These are phyloP conservation scores for Salix udensis DNA, from an alignment of 345 rosid species.

Conservation along the genomic window DNA sequence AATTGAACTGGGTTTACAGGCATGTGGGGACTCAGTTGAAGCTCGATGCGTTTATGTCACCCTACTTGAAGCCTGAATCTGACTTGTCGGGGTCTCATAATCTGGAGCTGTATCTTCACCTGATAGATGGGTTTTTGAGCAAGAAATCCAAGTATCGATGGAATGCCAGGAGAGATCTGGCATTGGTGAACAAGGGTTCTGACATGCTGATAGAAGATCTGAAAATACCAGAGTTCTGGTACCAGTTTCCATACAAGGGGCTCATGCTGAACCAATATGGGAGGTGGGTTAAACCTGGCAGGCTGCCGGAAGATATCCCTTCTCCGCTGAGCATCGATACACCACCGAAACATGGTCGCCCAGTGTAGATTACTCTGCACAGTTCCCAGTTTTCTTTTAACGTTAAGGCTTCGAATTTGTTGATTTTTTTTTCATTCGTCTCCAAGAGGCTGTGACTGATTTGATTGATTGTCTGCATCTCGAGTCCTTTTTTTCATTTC, in stretches of 20 bases:
- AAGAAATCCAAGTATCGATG: constrained; percentile 40
- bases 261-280: constrained; percentile 47
- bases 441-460: not conserved
- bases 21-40: constrained; percentile 56
- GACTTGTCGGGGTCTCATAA: constrained; percentile 46
- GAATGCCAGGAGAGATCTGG: constrained; percentile 57
- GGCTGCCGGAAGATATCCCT: constrained; percentile 66
- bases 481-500: not conserved
- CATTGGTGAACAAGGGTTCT: constrained; percentile 51
- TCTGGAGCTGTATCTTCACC: constrained; percentile 55
- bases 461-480: not conserved
- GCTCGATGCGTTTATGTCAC: constrained; percentile 42
- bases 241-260: constrained; percentile 31
- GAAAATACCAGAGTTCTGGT: constrained; percentile 58
- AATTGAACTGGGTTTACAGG: constrained; percentile 50
- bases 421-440: not conserved
- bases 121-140: constrained; percentile 49
- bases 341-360: not conserved
- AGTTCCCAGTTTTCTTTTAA: not conserved
- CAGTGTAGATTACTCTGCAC: not conserved
- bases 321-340: constrained; percentile 33
- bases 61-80: constrained; percentile 40
- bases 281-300: constrained; percentile 68
- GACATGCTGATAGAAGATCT: constrained; percentile 53
- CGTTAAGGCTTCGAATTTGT: not conserved